phyloP scores from a whole-genome alignment of 2,329 filamentous ascomycete species.

The Trichoderma gracile region DNA sequence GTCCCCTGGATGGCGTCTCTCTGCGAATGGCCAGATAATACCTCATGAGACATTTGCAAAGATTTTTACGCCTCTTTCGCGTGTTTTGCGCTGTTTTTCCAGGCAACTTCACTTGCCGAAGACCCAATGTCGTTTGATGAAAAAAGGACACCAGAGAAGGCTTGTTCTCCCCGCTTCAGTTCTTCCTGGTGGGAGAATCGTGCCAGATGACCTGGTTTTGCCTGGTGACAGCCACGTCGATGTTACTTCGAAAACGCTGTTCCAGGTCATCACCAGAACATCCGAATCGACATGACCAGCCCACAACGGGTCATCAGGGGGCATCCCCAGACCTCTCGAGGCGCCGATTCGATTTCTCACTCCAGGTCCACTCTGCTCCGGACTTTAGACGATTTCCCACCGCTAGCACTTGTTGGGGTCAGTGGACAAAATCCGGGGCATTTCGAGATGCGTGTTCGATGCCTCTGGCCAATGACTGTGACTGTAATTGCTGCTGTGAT shows the following conservation, averaged over 20 bases:
- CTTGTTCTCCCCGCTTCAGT: background rate
- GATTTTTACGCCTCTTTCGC: background rate
- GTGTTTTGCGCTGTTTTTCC: background rate
- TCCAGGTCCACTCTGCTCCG: conserved; percentile 4
- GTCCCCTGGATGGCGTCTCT: no score
- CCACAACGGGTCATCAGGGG: conserved; percentile 8
- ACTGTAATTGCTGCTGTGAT: background rate
- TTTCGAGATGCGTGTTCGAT: background rate
- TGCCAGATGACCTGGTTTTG: background rate
- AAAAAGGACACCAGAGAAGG: background rate
- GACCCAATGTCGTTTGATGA: background rate
- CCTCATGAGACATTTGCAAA: background rate
- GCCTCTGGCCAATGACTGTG: background rate
- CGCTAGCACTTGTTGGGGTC: background rate
- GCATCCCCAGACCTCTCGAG: conserved; percentile 2
- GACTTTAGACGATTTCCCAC: background rate
- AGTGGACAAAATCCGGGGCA: conserved; percentile 12
- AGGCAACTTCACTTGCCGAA: background rate
- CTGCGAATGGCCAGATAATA: no score
- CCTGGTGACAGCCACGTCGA: background rate
- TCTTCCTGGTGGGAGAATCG: background rate
- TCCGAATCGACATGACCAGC: background rate
- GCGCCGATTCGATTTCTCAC: conserved; percentile 7
- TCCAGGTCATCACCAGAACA: background rate
- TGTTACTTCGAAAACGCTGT: no score